Evolutionary conservation across 306 rosid genomes (phyloP), one percentile per base, ranked within the genome.

Genomic region (cucumber (Cucumis sativus)): DNA sequence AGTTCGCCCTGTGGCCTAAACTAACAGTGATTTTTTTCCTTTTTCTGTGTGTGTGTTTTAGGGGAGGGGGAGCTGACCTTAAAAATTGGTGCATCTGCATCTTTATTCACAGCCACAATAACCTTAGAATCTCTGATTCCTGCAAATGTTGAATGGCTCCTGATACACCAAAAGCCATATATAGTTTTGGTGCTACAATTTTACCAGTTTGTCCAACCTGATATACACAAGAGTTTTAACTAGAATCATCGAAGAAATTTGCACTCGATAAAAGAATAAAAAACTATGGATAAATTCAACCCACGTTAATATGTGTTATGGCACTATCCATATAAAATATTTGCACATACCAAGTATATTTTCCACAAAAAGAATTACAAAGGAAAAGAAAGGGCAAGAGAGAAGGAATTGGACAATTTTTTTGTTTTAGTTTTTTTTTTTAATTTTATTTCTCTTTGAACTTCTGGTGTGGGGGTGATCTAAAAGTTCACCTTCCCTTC

Each of bases 181-280:
- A 95, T 61, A 95, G 83, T 43, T 95, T 96, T 11, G 97, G 97
- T 69, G 97, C 98, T 39, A 95, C 98, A 76, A 95, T 90, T 83
- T 95, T 95, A 83, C 98, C 98, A 25, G 97, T 92, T 92, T 95
- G 97, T 75, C 97, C 97, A 79, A 94, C 96, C 98, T 94, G 80
- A 58, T 77, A 77, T 17, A 74, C 76, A 63, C 61, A 72, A 79
- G 81, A 79, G 14, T 65, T 52, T 52, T 52, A 51, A 28, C 62
- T 71, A 64, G 13, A 74, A 64, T 39, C 64, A 43, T 81, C 55
- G 35, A 17, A 17, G 43, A 45, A 20, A 67, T 43, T 23, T 45
- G 40, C 40, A 66, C 1, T 18, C 0, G 20, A 68, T 9, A 41
- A 16, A 51, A 14, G 37, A 20, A 10, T 10, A 45, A 45, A 10